Conservation (phyloP, 257 asterid species). For the Parsonsia alboflavescens region DNA sequence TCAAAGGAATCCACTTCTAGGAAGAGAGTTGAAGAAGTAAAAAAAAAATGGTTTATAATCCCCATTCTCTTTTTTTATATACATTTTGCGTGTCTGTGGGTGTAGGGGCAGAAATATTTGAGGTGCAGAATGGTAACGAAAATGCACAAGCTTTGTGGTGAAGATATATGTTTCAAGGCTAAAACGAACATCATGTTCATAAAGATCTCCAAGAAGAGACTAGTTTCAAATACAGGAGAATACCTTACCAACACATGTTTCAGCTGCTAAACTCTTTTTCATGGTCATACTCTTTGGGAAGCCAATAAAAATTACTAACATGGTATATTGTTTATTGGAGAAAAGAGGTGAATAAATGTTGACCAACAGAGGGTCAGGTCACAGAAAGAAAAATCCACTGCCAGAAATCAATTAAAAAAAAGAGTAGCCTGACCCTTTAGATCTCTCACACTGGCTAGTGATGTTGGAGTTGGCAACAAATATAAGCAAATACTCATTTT, state of each 20-base stretch:
- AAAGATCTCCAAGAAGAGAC: not conserved
- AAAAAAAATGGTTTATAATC: not conserved
- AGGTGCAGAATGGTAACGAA: not conserved
- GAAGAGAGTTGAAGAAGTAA: slow-evolving; percentile 4
- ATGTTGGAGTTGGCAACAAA: not conserved
- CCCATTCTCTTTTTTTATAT: not conserved
- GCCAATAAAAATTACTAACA: not conserved
- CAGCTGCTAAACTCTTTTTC: not conserved
- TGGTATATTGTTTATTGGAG: not conserved
- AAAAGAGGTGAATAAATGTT: not conserved
- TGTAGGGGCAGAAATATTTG: not conserved
- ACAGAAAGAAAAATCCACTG: not conserved
- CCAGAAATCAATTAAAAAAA: not conserved
- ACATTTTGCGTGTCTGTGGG: not conserved
- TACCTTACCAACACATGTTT: not conserved
- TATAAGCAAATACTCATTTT: not conserved
- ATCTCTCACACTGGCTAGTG: not conserved
- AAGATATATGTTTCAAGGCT: not conserved
- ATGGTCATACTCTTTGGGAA: not conserved
- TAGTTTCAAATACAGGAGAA: not conserved
- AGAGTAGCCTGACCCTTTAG: not conserved
- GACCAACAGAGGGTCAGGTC: not conserved
- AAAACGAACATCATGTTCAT: not conserved
- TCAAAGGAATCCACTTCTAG: slow-evolving; percentile 77
- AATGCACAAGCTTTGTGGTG: not conserved